Percentiles rank a stretch among this genome's conserved stretches.
phyloP scores from a whole-genome alignment of 2,329 filamentous ascomycete genomes.

The Phyllosticta citribraziliensis region DNA sequence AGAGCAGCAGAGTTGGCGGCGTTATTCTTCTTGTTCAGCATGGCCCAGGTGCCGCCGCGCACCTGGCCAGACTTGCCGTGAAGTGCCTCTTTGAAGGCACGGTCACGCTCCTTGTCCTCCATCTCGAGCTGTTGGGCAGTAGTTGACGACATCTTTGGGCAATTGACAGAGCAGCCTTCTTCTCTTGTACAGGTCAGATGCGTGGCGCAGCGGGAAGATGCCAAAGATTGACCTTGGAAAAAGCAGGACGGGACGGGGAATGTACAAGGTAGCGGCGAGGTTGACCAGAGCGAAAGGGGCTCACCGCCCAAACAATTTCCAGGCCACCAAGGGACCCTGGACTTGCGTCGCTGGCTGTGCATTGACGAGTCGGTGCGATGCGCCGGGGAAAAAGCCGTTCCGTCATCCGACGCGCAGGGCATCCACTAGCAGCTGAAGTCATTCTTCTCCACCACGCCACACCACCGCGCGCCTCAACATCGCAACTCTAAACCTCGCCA shows the following conservation, averaged over 20 bases:
- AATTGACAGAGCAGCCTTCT: background rate
- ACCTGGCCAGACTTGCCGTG: slow-evolving; percentile 65
- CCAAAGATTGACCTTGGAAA: background rate
- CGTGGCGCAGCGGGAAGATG: background rate
- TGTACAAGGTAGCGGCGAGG: background rate
- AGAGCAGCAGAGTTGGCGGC: slow-evolving; percentile 70
- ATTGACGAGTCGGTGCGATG: background rate
- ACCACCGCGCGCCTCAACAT: background rate
- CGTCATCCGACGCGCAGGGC: background rate
- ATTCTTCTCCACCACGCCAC: background rate
- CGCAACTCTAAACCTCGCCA: background rate
- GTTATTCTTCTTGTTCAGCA: slow-evolving; percentile 68
- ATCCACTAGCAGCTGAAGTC: background rate
- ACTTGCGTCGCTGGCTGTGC: background rate
- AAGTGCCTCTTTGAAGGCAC: slow-evolving; percentile 80
- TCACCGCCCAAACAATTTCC: background rate
- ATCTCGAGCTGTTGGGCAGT: slow-evolving; percentile 49
- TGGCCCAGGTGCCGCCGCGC: slow-evolving; percentile 66
- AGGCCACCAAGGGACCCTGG: background rate
- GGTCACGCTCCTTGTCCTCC: slow-evolving; percentile 79
- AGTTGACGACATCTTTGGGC: background rate
- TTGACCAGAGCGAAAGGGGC: background rate
- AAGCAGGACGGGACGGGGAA: background rate
- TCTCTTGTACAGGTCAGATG: background rate
- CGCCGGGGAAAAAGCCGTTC: background rate